Base-by-base conservation (phyloP, 2,329 filamentous ascomycete species). In the Aspergillus pseudotamarii region DNA sequence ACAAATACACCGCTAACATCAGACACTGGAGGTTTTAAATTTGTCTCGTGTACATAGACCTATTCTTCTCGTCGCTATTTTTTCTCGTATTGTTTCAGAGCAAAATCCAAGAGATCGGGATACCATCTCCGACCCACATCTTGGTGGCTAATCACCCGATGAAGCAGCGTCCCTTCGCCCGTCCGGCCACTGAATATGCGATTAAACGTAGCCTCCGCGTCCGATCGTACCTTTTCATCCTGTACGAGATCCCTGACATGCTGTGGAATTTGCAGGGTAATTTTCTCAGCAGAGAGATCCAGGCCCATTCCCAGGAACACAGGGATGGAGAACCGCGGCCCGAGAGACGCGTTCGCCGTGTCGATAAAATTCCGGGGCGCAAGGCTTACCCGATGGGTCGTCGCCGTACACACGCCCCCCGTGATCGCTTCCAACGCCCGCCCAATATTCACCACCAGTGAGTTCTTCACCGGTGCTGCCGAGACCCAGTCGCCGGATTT, bases 361-460 rank as follows among this genome's bases (percentile, higher is more conserved):
- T 71, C 67, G 1, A 72, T n/a, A 28, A 75, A 78, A 34, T 76
- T 73, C 28, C 71, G 68, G 8, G 53, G 58, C 14, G 64, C 68
- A 11, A 77, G 64, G 53, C 66, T 74, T 5, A 78, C 76, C 8
- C 75, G 74, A 59, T 78, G 76, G 3, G 76, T 78, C 1, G 76
- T 77, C 8, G 76, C 76, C 2, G 71, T 75, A 58, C 76, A 78
- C 3, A 78, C 69, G 3, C 76, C 76, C 4, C 72, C 69, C 0
- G 76, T 78, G 10, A 78, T 65, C 1, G 75, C 75, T 59, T 78
- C 76, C 11, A 78, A 67, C 1, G 75, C 73, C 16, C 75, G 73
- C 0, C 80, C 82, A 32, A 84, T 83, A 59, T 84, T 84, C 61
- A 84, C 79, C 0, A 83, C 81, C n/a, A 84, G 74, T 0, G 82